Evolutionary conservation across 352 stramenopile genomes (phyloP).

Genomic region (Pythium scleroteichum): DNA sequence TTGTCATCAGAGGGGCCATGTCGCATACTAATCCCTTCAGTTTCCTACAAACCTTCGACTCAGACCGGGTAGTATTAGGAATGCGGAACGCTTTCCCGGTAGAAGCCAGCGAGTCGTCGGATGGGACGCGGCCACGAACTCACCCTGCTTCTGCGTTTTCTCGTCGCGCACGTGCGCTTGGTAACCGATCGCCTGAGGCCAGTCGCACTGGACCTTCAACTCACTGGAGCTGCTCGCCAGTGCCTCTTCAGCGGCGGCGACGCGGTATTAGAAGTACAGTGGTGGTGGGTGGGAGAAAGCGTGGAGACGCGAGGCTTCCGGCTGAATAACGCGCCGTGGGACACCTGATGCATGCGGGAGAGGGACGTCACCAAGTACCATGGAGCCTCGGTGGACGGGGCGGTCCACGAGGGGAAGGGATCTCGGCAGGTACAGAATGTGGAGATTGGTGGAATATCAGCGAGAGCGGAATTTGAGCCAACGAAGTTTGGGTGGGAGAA

Average conservation of each 20-base stretch:
- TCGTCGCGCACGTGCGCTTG: background rate
- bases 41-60: too few species aligned
- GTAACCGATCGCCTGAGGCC: background rate
- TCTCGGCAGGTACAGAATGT: background rate
- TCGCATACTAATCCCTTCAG: too few species aligned
- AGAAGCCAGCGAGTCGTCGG: background rate
- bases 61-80: too few species aligned
- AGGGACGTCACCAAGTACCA: background rate
- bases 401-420: background rate
- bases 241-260: too few species aligned
- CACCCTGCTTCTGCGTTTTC: background rate
- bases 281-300: too few species aligned
- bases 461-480: background rate
- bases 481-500: too few species aligned
- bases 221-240: background rate
- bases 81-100: too few species aligned
- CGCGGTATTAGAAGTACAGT: too few species aligned
- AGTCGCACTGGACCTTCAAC: background rate
- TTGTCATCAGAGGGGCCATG: too few species aligned
- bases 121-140: background rate
- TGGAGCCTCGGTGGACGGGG: background rate
- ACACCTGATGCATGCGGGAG: background rate
- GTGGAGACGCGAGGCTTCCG: too few species aligned
- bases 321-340: background rate
- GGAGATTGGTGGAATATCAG: too few species aligned